Conservation (phyloP, 306 rosid genomes). For the Dalbergia cultrata region DNA sequence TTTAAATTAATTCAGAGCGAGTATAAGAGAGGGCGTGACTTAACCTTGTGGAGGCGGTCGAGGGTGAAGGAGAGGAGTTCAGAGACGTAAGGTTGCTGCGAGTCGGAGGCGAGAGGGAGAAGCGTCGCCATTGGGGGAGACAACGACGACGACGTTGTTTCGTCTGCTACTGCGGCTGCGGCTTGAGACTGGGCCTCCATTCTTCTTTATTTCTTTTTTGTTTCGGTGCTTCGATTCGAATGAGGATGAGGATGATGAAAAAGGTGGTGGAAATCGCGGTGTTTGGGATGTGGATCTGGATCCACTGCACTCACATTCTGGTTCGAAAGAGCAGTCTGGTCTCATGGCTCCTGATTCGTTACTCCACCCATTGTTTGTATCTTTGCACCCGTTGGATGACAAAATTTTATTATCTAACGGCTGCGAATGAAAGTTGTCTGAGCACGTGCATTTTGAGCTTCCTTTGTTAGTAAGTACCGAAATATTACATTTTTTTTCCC, state of each 20-base stretch:
- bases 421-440: no score
- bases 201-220: no score
- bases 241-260: neutral
- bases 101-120: slow-evolving; percentile 83
- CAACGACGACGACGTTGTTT: neutral
- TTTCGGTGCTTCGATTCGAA: neutral
- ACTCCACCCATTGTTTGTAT: no score
- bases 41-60: slow-evolving; percentile 92
- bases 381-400: no score
- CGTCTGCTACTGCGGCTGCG: slow-evolving; percentile 50
- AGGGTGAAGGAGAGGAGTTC: slow-evolving; percentile 97
- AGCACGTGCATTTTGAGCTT: no score
- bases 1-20: no score
- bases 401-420: no score
- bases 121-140: slow-evolving; percentile 53
- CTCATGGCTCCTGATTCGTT: no score
- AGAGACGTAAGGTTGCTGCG: slow-evolving; percentile 95
- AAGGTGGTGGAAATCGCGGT: neutral
- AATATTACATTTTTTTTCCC: no score
- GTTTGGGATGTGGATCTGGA: neutral
- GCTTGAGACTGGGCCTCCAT: slow-evolving; percentile 63
- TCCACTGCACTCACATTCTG: neutral
- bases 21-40: no score
- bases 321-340: no score
- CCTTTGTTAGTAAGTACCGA: no score